Base-by-base conservation (phyloP, 2,329 filamentous ascomycete species). In the Trichoderma sp. region DNA sequence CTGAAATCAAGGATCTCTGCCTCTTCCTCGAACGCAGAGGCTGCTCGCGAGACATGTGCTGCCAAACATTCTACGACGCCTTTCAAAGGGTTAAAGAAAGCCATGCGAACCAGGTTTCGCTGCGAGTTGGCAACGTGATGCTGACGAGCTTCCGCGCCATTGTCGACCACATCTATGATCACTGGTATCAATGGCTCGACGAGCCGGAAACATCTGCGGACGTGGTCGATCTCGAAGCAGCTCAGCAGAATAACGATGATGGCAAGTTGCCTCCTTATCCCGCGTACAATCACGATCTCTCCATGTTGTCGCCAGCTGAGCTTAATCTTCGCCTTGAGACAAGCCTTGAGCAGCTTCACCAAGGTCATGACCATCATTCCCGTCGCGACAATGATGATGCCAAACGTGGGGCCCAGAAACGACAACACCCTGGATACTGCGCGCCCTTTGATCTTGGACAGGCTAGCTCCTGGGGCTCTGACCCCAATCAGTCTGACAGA, bases 1-100 rank as follows among this genome's bases (percentile, higher is more conserved):
- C 57, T 14, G n/a, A 26, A 7, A 8, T 70, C 26, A 24, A n/a
- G 26, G 51, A 32, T 5, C 47, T 72, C 6, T 70, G 66, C 14
- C 36, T 47, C 18, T 72, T 65, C 32, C 65, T 72, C 34, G 30
- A 57, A 18, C 18, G 26, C 8, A 32, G 66, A 28, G 71, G 60
- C 47, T 70, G 65, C 26, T 57, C 65, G 7, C 61, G 24, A 24
- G 66, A 70, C 30, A 64, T 72, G 58, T 72, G 71, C 39, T 62
- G 58, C 47, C 64, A 70, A 21, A 61, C 65, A 15, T 70, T 68
- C 36, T 47, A 21, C 36, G 36, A 60, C 3, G 58, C 62, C n/a
- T 72, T 72, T 34, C 39, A 62, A 9, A 36, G 34, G 28, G 32
- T 21, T 8, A 21, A 9, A 1, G 15, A 26, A 2, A 24, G 18